Conservation (phyloP, 2,329 filamentous ascomycete genomes). For the Aspergillus brasiliensis region DNA sequence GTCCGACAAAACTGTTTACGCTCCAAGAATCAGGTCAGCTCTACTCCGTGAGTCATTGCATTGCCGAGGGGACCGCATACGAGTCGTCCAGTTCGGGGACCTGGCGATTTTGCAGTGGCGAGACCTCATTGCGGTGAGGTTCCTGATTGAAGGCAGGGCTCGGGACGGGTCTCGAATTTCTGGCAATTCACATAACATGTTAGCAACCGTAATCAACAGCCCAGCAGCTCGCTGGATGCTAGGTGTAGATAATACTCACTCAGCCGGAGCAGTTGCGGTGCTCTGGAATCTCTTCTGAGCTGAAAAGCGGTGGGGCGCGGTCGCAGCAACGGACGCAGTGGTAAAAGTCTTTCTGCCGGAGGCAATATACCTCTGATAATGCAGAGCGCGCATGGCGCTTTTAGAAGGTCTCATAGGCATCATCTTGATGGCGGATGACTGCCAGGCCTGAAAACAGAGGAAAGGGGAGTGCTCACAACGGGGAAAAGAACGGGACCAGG, state of each 20-base stretch:
- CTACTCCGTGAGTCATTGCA: not conserved
- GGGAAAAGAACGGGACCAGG: conserved; percentile 20
- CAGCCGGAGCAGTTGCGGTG: conserved; percentile 52
- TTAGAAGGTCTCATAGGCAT: conserved; percentile 54
- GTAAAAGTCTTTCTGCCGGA: conserved; percentile 47
- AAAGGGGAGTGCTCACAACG: conserved; percentile 9
- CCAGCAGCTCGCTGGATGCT: not conserved
- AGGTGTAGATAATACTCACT: conserved; percentile 51
- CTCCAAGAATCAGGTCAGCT: conserved; percentile 10
- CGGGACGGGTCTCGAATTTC: conserved; percentile 61
- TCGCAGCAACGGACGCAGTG: conserved; percentile 46
- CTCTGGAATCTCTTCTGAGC: conserved; percentile 50
- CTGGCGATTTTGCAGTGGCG: conserved; percentile 65
- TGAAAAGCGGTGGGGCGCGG: conserved; percentile 49
- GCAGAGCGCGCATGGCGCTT: conserved; percentile 51
- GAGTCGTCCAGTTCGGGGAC: conserved; percentile 75
- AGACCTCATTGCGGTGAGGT: conserved; percentile 62
- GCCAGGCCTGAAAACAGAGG: conserved; percentile 34
- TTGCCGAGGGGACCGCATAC: conserved; percentile 54
- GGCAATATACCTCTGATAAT: conserved; percentile 43
- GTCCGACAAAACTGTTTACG: conserved; percentile 75
- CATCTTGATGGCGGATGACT: conserved; percentile 45
- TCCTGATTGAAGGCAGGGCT: conserved; percentile 63
- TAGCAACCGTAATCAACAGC: conserved; percentile 12
- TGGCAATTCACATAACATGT: conserved; percentile 33